phyloP scores from a whole-genome alignment of 148 eudicot species.

The Cornus suecica region DNA sequence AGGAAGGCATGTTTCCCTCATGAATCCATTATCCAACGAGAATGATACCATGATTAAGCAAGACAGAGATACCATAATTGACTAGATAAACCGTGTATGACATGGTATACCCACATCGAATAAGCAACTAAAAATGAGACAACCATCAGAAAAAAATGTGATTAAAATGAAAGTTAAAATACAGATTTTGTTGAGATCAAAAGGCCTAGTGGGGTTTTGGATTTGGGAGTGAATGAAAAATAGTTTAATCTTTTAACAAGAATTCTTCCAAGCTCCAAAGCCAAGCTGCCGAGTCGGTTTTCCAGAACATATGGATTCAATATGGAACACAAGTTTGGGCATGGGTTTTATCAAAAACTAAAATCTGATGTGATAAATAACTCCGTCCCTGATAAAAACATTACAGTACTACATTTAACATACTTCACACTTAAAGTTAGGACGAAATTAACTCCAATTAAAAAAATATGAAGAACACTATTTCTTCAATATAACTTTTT shows the following conservation, averaged over 20 bases:
- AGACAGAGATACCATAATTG: background rate
- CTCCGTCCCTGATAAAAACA: background rate
- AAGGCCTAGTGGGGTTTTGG: background rate
- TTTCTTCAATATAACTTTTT: background rate
- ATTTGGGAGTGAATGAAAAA: too few relatives aligned
- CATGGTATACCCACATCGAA: background rate
- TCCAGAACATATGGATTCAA: too few relatives aligned
- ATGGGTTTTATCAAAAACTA: background rate
- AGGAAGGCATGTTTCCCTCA: background rate
- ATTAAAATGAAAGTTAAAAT: background rate
- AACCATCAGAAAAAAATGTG: background rate
- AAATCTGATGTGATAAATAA: background rate
- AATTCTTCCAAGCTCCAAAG: too few relatives aligned
- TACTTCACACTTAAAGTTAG: background rate
- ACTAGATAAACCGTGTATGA: background rate
- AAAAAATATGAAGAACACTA: background rate
- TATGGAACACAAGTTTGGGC: background rate
- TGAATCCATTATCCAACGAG: background rate
- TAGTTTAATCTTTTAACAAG: too few relatives aligned
- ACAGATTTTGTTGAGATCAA: background rate
- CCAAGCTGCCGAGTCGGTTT: too few relatives aligned
- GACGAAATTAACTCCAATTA: background rate
- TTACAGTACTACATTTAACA: background rate
- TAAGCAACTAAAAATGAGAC: background rate
- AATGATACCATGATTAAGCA: background rate